phyloP scores from a whole-genome alignment of 805 yeast species.

The Saccharomycopsis lassenensis region DNA sequence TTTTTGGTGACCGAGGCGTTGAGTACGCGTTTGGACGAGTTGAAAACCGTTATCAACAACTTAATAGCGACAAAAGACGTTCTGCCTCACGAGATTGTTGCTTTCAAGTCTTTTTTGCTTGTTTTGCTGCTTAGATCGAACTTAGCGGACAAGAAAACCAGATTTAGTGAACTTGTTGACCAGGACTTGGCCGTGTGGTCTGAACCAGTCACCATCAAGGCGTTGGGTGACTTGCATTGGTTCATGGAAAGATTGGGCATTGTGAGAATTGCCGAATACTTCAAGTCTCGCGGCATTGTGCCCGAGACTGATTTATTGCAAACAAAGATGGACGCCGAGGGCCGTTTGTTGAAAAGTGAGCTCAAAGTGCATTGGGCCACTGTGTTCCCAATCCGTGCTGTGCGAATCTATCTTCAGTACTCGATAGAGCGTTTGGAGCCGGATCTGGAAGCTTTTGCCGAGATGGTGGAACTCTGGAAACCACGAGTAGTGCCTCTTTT shows the following conservation, averaged over 20 bases:
- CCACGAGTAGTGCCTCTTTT: slow-evolving; percentile 87
- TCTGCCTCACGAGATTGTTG: slow-evolving; percentile 84
- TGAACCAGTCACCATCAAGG: slow-evolving; percentile 81
- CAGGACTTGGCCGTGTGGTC: slow-evolving; percentile 92
- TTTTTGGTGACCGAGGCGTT: slow-evolving; percentile 89
- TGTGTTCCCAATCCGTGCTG: slow-evolving; percentile 90
- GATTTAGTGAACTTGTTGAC: slow-evolving; percentile 82
- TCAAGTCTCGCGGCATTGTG: slow-evolving; percentile 69
- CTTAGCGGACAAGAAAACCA: slow-evolving; percentile 37
- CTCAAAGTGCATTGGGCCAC: slow-evolving; percentile 89
- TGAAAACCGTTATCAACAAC: slow-evolving; percentile 69
- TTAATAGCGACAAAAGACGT: slow-evolving; percentile 60
- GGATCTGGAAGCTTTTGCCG: slow-evolving; percentile 58
- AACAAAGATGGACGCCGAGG: slow-evolving; percentile 85
- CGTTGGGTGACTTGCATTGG: slow-evolving; percentile 86
- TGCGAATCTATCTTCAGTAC: slow-evolving; percentile 89
- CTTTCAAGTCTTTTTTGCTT: slow-evolving; percentile 82
- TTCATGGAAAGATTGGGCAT: slow-evolving; percentile 96
- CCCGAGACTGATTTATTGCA: slow-evolving; percentile 64
- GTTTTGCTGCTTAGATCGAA: slow-evolving; percentile 37
- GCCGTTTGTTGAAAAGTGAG: slow-evolving; percentile 61
- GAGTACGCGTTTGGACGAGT: slow-evolving; percentile 66
- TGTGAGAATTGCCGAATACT: slow-evolving; percentile 85
- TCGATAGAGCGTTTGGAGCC: slow-evolving; percentile 86
- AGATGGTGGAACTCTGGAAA: slow-evolving; percentile 70